Base-by-base conservation (phyloP, 2,329 filamentous ascomycete genomes). In the Pseudogymnoascus sp. region DNA sequence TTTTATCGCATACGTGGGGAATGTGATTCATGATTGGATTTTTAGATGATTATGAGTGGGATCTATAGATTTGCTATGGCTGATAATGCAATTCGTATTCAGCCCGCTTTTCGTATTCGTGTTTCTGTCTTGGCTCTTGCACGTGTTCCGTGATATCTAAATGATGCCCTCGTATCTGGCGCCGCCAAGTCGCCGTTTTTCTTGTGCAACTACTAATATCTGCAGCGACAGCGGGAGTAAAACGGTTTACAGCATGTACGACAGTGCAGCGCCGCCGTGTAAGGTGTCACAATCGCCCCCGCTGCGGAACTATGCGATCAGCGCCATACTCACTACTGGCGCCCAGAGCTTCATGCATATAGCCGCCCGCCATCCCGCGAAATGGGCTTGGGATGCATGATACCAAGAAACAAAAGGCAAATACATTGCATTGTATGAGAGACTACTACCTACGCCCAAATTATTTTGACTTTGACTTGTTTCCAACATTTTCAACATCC, bases 41-140 rank as follows among this genome's bases (percentile, higher is more conserved):
- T 56, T 56, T 56, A 56, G 29, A 56, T 56, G 50, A 56, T 56
- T 56, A 56, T 56, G 50, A 56, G 50, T 56, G 50, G 50, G 50
- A 33, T 19, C 50, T 56, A 56, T 56, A 56, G 50, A 56, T 56
- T 56, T 56, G 50, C 50, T 33, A 29, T 21, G 50, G 50, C 50
- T 56, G 50, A 56, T 15, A 56, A 56, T 56, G 29, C 50, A 56
- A 56, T 56, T 56, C 29, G 29, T 56, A 19, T 56, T 56, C 50
- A 56, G 50, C 50, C n/a, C 29, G 29, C 50, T 17, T 17, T 29
- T 56, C 26, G 46, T 56, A 33, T 56, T 33, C 26, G n/a, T 26
- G 3, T 31, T n/a, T 33, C 9, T 10, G 29, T 56, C 26, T 53
- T 31, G 17, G 15, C 15, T 7, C 46, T 53, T 53, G 4, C 26